Evolutionary conservation across 306 rosid species (phyloP).

Genomic region (Prinsepia uniflora): DNA sequence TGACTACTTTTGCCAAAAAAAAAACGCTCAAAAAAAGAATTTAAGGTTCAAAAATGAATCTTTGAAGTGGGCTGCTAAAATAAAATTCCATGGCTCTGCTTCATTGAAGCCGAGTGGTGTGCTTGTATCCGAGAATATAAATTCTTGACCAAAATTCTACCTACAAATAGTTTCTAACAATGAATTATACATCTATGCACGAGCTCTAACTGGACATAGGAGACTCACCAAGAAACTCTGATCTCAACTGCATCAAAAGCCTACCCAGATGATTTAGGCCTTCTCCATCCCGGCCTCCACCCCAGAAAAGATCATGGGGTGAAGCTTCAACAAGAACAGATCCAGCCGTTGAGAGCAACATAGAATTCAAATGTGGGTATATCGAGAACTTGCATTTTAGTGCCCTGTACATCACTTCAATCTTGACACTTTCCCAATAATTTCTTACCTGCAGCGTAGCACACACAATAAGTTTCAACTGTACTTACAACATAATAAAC

Average conservation of each 20-base stretch:
- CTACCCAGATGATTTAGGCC: constrained; percentile 89
- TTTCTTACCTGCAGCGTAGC: constrained; percentile 64
- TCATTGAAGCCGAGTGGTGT: too few relatives aligned
- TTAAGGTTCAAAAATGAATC: too few relatives aligned
- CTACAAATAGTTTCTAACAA: too few relatives aligned
- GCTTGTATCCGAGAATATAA: too few relatives aligned
- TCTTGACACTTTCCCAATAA: constrained; percentile 76
- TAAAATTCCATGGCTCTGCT: too few relatives aligned
- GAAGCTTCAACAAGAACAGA: constrained; percentile 90
- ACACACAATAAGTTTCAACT: not conserved
- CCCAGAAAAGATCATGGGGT: constrained; percentile 93
- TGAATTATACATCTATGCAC: too few relatives aligned
- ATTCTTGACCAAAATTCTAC: too few relatives aligned
- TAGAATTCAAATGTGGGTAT: constrained; percentile 67
- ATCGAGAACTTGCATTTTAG: too few relatives aligned
- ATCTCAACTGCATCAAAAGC: constrained; percentile 77
- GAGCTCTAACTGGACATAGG: constrained; percentile 21
- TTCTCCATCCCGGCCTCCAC: constrained; percentile 91
- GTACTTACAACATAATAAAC: not conserved
- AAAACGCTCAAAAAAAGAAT: too few relatives aligned
- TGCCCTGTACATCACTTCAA: too few relatives aligned
- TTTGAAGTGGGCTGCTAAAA: too few relatives aligned
- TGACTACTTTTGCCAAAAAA: too few relatives aligned
- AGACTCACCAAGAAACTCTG: constrained; percentile 70
- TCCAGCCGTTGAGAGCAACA: constrained; percentile 79